Evolutionary conservation across 2,329 filamentous ascomycete species (phyloP).

Genomic region (Trichoderma gracile): DNA sequence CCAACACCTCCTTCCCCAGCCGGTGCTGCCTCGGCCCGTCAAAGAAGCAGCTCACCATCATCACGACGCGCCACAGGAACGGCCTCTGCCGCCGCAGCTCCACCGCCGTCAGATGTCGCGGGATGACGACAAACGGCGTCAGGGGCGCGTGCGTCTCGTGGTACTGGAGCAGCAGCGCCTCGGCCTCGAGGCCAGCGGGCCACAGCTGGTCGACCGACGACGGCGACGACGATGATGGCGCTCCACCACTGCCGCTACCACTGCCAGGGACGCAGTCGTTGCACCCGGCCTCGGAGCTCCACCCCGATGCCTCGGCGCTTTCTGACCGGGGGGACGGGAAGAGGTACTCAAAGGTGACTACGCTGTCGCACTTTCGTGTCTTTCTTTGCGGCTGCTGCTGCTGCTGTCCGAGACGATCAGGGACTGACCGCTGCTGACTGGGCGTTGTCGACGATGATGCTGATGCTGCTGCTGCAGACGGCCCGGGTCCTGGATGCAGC

Average conservation of each 20-base stretch:
- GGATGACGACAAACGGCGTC: slow-evolving; percentile 50
- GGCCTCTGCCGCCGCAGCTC: slow-evolving; percentile 44
- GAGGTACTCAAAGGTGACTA: slow-evolving; percentile 39
- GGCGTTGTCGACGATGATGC: background rate
- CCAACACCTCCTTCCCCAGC: slow-evolving; percentile 48
- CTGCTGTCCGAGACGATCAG: slow-evolving; percentile 14
- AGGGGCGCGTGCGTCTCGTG: slow-evolving; percentile 38
- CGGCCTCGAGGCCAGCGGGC: slow-evolving; percentile 46
- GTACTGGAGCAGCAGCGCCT: slow-evolving; percentile 43
- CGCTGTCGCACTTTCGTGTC: slow-evolving; percentile 7
- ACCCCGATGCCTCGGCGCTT: slow-evolving; percentile 27
- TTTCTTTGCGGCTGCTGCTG: slow-evolving; percentile 7
- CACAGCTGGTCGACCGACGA: slow-evolving; percentile 38
- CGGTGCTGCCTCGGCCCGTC: slow-evolving; percentile 48
- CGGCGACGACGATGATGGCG: no score
- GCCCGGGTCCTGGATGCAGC: background rate
- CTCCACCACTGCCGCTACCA: no score
- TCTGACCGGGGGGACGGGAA: slow-evolving; percentile 38
- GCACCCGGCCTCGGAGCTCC: slow-evolving; percentile 17
- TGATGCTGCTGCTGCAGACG: background rate
- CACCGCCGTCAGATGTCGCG: slow-evolving; percentile 39
- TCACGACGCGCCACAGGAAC: slow-evolving; percentile 52
- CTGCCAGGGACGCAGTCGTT: background rate
- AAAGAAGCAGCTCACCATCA: slow-evolving; percentile 47
- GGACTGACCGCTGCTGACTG: background rate